Evolutionary conservation across 140 eudicot species (phyloP), one percentile per base, ranked within the genome.

Genomic region (Stevia rebaudiana): DNA sequence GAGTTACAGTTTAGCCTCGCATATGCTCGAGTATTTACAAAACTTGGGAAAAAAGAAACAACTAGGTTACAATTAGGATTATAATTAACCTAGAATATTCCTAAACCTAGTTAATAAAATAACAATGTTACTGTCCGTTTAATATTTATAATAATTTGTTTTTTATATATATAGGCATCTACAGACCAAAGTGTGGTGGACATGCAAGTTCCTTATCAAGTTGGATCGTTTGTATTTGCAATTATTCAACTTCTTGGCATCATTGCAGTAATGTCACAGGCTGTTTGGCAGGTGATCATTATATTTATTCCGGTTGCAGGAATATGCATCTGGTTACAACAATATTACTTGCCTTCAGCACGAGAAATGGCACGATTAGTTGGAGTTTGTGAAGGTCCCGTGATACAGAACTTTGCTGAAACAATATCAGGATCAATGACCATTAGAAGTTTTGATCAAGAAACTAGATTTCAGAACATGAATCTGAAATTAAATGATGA

Each of bases 341-440:
- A 79, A 64, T 82, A 81, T 74, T 86, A 83, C 79, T 53, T 90
- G 68, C 82, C 85, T 10, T 74, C 97, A 35, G 97, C 95, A 56
- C 65, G 97, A 72, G 97, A 90, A 74, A 70, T 86, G 51, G 79
- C 90, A 30, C 79, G 95, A 7, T 18, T 86, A 33, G 66, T 43
- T 62, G 97, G 97, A 35, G 84, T 84, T 13, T 78, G 86, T 42
- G 78, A 84, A 74, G 95, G 95, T 46, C 97, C 97, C 7, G 86
- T 90, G n/a, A 81, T 90, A 65, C 97, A 90, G 54, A 94, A 83
- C 63, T 86, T 90, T 77, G 75, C 97, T 13, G 95, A 90, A 72
- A 86, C 97, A 17, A 81, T 90, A 39, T 77, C 97, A 13, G 97
- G 97, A 47, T 72, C 95, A 65, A 80, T 70, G 12, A 86, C 97